Evolutionary conservation across 1,284 basidiomycete genomes (phyloP), one percentile per base, ranked within the genome.

Genomic region (Vanrija pseudolonga): DNA sequence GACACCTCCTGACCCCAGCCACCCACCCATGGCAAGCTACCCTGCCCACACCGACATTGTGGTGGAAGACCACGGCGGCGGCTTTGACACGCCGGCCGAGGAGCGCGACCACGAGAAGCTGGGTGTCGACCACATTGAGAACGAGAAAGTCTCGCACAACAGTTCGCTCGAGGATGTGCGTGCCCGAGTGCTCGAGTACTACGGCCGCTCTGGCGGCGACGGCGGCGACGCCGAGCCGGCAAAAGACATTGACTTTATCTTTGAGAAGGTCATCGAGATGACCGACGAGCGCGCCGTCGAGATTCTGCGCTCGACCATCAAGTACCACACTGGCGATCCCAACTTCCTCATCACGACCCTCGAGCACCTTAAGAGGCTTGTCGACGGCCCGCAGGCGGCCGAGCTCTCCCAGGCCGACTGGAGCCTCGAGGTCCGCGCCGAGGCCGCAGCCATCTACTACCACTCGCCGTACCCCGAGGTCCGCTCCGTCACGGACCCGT

Each of bases 401-500:
- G 41, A 26, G 28, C 15, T 43, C 18, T 40, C 43, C 12, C 22
- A 37, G 24, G 22, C 22, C 24, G 50, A 51, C 36, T 51, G 50
- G 50, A 42, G 40, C 15, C 43, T 44, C 42, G 39, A 43, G 24
- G 39, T 41, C 7, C 43, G 38, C 41, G 39, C 39, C 39, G 39
- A 40, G 39, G 26, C 23, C 18, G 7, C 7, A 15, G 47, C 37
- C 8, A 38, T 32, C 17, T 23, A 40, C 37, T 36, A 23, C 19
- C 38, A 46, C 37, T 51, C 50, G 23, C 43, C 42, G 4, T 51
- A 51, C 50, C 42, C 50, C 26, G 50, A 51, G 20, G 50, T 51
- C 32, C 50, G 50, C 9, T 43, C 50, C 4, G 50, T 51, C 42
- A 28, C 36, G 15, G 26, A 46, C 9, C 50, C 50, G 4, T 51